Percentiles rank a stretch among this genome's conserved stretches.
phyloP scores from a whole-genome alignment of 768 basidiomycete species.

The Dacryopinax spathularia region DNA sequence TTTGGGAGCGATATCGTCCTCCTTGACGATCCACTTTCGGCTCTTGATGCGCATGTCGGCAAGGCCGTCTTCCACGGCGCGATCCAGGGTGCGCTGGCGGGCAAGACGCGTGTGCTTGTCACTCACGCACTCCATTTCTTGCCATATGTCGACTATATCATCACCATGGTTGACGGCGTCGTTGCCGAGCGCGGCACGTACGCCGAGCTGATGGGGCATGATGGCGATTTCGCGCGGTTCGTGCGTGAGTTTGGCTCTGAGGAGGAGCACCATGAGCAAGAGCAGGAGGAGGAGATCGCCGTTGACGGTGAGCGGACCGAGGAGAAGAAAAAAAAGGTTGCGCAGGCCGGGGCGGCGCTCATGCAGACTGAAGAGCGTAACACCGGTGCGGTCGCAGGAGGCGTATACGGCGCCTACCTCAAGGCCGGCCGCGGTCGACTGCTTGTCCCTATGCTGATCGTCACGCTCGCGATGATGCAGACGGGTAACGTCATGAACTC shows the following conservation, averaged over 20 bases:
- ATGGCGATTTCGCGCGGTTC: slow-evolving; percentile 59
- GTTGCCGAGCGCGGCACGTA: slow-evolving; percentile 75
- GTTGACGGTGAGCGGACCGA: slow-evolving; percentile 19
- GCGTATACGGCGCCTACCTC: slow-evolving; percentile 40
- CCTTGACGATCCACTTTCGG: slow-evolving; percentile 82
- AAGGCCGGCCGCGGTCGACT: slow-evolving; percentile 51
- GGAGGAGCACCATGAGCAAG: slow-evolving; percentile 38
- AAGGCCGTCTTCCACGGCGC: slow-evolving; percentile 77
- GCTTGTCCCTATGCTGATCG: slow-evolving; percentile 49
- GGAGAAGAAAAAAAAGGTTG: slow-evolving; percentile 26
- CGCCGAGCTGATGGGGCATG: slow-evolving; percentile 44
- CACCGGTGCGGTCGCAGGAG: slow-evolving; percentile 48
- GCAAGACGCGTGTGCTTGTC: slow-evolving; percentile 75
- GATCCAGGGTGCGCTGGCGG: slow-evolving; percentile 43
- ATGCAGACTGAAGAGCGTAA: slow-evolving; percentile 81
- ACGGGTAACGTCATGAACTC: slow-evolving; percentile 54
- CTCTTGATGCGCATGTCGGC: slow-evolving; percentile 85
- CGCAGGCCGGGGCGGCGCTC: slow-evolving; percentile 35
- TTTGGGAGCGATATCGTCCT: slow-evolving; percentile 74
- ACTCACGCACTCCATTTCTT: slow-evolving; percentile 88
- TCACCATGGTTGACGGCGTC: slow-evolving; percentile 58
- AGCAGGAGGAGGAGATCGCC: slow-evolving; percentile 29
- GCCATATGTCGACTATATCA: slow-evolving; percentile 74
- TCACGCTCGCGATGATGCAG: slow-evolving; percentile 53
- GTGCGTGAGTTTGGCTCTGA: slow-evolving; percentile 63